Conservation (phyloP, 805 yeast species). For the Candida arabinofermentans region DNA sequence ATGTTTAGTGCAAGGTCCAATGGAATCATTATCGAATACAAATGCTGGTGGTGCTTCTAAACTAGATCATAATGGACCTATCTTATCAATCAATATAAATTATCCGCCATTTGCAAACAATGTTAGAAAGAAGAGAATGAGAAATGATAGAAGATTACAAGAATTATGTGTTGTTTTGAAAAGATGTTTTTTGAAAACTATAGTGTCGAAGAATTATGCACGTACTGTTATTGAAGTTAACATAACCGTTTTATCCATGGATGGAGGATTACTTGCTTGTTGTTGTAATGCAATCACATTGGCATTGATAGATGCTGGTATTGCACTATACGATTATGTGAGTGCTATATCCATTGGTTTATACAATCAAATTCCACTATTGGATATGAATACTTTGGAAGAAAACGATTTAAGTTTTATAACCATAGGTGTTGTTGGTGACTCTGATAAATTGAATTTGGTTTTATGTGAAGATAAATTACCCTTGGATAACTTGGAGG, state of each 20-base stretch:
- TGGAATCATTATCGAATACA: slow-evolving; percentile 54
- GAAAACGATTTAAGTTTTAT: slow-evolving; percentile 78
- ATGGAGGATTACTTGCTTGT: slow-evolving; percentile 81
- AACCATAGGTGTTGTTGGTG: slow-evolving; percentile 83
- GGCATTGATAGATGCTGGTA: slow-evolving; percentile 92
- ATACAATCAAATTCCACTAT: slow-evolving; percentile 67
- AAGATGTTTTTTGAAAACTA: slow-evolving; percentile 69
- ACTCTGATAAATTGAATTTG: slow-evolving; percentile 71
- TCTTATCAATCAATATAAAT: slow-evolving; percentile 58
- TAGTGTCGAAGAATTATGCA: slow-evolving; percentile 72
- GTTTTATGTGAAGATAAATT: slow-evolving; percentile 78
- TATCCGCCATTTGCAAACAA: slow-evolving; percentile 79
- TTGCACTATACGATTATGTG: slow-evolving; percentile 88
- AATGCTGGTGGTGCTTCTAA: slow-evolving; percentile 54
- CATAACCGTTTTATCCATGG: slow-evolving; percentile 78
- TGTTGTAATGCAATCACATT: slow-evolving; percentile 83
- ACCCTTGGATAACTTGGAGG: slow-evolving; percentile 76
- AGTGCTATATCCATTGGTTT: slow-evolving; percentile 77
- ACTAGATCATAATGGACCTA: slow-evolving; percentile 49
- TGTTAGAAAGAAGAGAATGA: slow-evolving; percentile 64
- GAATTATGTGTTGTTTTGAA: slow-evolving; percentile 66
- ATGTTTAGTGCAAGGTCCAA: slow-evolving; percentile 85
- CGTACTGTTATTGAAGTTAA: slow-evolving; percentile 75
- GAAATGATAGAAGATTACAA: slow-evolving; percentile 64
- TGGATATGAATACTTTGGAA: slow-evolving; percentile 80